Evolutionary conservation across 108 stramenopile species (phyloP), one percentile per base, ranked within the genome.

Genomic region (Stephanodiscus triporus): DNA sequence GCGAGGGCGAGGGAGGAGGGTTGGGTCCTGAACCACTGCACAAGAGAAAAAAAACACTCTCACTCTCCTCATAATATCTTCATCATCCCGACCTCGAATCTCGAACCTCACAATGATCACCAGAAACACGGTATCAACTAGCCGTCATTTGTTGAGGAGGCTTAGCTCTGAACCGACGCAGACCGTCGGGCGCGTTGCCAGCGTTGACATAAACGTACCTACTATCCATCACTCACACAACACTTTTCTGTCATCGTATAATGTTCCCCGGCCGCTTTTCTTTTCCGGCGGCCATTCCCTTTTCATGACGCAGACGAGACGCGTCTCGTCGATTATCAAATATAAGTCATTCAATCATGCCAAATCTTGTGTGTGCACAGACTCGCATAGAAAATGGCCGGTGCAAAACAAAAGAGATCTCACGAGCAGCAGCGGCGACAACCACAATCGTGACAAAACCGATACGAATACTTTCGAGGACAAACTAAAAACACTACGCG

Each of bases 401-500:
- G 40, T 53, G 34, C 50, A 45, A 3, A 56, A 37, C 22, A 54
- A 29, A 57, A 26, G 56, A 70, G 32, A 29, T 58, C 24, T 70
- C 43, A 43, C 29, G 30, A 36, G 37, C 60, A 61, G 37, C n/a
- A 54, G 23, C 23, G 26, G 26, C 53, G 26, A 54, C 22, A 53
- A 37, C n/a, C n/a, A n/a, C 20, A 42, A 36, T 24, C 65, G 50
- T 16, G 9, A 27, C 67, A 64, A 55, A 56, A 45, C 42, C 38
- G 42, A 56, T 37, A 59, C 32, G 34, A 66, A 47, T 57, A 53
- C 43, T 50, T 66, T 66, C 20, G 56, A 66, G 26, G 58, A 66
- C 48, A 66, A 65, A 32, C 66, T 75, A 54, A 75, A 66, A 66
- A 32, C 55, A 34, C 48, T 66, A 4, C 27, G 57, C 14, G 73